Evolutionary conservation across 2,329 filamentous ascomycete genomes (phyloP), one percentile per base, ranked within the genome.

Genomic region (Byssoonygena ceratinophila): DNA sequence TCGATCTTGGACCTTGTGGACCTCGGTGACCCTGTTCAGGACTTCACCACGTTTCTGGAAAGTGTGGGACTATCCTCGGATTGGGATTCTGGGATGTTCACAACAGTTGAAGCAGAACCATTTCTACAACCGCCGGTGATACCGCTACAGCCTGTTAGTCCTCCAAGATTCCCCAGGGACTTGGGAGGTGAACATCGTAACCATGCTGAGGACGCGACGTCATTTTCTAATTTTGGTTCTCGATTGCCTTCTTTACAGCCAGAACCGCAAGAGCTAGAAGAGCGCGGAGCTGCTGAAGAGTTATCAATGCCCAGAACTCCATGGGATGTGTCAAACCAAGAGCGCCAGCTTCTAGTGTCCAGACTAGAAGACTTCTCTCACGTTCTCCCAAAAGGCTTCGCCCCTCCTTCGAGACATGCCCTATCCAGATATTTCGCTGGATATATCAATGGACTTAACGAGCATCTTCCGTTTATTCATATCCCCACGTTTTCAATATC

Each of bases 381-480:
- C 55, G 64, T 73, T 47, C 68, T 76, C 40, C 73, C 73, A 8
- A 69, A 69, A 50, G 66, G 66, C 1, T 77, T 76, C 55, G 63
- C 69, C 23, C 67, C 74, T n/a, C 74, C 74, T 3, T 74, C 74
- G 16, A 67, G 71, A 29, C 71, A 76, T 60, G 68, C 70, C 0
- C 58, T 77, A 29, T 74, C 71, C 37, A 66, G 74, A 9, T 76
- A 74, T 54, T 66, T 76, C 54, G 73, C 74, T n/a, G 72, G 71
- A 9, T 77, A 76, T 60, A 71, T 76, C 40, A 74, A 74, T 51
- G 73, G 74, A 11, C 63, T 75, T 49, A 74, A 76, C 46, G 72
- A 75, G 45, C 74, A 75, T 59, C 66, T 77, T 45, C 74, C 75
- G 2, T 76, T 77, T 54, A 71, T 77, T 9, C 75, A 77, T 57